Evolutionary conservation across 2,329 filamentous ascomycete species (phyloP).

Genomic region (Fusarium verticillioides): DNA sequence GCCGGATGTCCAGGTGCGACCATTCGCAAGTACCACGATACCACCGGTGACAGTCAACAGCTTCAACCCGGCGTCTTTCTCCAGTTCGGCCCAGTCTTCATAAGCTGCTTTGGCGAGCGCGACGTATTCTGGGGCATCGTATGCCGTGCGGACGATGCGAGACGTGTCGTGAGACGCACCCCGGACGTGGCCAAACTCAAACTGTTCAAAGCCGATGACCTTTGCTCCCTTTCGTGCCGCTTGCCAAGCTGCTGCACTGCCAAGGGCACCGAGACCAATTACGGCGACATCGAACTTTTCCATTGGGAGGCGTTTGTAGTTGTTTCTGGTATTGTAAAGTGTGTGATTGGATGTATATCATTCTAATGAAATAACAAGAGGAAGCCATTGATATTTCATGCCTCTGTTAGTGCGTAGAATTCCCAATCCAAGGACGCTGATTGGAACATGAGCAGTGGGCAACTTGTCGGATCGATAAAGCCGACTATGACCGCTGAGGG

Average conservation of each 20-base stretch:
- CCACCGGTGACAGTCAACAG: not conserved
- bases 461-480: not conserved
- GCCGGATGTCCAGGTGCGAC: not conserved
- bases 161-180: constrained; percentile 9
- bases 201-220: not conserved
- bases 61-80: not conserved
- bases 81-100: constrained; percentile 1
- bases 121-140: constrained; percentile 5
- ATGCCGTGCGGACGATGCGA: constrained; percentile 2
- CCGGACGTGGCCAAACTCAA: constrained; percentile 1
- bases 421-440: too few species aligned
- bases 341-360: not conserved
- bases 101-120: not conserved
- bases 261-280: constrained; percentile 1
- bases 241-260: constrained; percentile 3
- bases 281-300: not conserved
- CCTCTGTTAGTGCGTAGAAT: too few species aligned
- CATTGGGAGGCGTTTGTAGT: not conserved
- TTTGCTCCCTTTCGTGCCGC: not conserved
- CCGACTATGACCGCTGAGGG: not conserved
- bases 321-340: not conserved
- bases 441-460: not conserved
- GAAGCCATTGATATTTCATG: not conserved
- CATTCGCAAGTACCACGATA: not conserved
- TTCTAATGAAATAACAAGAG: fast-evolving